Evolutionary conservation across 2,329 filamentous ascomycete species (phyloP), one percentile per base, ranked within the genome.

Genomic region (Aspergillus jensenii): DNA sequence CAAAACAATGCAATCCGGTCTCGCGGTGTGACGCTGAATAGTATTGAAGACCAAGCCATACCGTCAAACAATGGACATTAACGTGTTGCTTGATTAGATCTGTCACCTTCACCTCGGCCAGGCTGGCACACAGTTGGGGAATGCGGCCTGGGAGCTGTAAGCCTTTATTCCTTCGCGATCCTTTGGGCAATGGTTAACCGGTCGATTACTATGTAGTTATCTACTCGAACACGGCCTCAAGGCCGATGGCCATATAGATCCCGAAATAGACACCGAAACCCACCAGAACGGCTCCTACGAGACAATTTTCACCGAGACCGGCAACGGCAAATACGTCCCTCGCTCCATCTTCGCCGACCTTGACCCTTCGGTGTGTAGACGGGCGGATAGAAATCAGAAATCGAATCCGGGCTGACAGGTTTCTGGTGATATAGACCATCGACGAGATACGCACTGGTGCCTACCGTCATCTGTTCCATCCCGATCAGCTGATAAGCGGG

Each of bases 61-160:
- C 44, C 8, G 23, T 47, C 12, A 47, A 15, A 47, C 31, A 17
- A 47, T 27, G 21, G 44, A 47, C 23, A 17, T 27, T 25, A 11
- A 47, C 25, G 44, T 31, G 44, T n/a, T 47, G 21, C 21, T 19
- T 25, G 12, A 47, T 43, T 65, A 87, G 85, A 82, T 88, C 72
- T 83, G 82, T 71, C 86, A 88, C 75, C 77, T 88, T 67, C 85
- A 88, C 73, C 85, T 88, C 73, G 86, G 86, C 75, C 86, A 88
- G 77, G 86, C 86, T 74, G 86, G 86, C 73, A 81, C 79, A 53
- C 86, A 88, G 80, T 82, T 88, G 60, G 86, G 86, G 67, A 88
- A 87, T 77, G 84, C 82, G 69, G 86, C 85, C 66, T 88, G 86
- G 86, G 85, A 88, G 75, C 80, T 88, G 86, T 88, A 83, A 64